phyloP scores from a whole-genome alignment of 202 grass and related monocot genomes.

The Carex arenaria region DNA sequence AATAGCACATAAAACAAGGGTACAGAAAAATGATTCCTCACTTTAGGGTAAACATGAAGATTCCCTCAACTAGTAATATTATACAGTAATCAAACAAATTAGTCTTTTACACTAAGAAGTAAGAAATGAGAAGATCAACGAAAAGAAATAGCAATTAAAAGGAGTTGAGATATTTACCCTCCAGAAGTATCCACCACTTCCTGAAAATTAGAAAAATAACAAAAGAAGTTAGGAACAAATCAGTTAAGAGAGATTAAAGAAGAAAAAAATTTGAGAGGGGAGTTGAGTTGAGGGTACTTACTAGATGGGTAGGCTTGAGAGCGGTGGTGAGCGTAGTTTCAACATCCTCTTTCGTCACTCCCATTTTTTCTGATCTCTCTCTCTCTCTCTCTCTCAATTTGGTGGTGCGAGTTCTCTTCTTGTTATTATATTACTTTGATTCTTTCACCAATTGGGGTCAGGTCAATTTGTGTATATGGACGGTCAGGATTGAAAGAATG shows the following conservation, averaged over 20 bases:
- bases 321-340: slow-evolving; percentile 65
- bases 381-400: neutral
- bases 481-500: neutral
- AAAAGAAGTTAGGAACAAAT: neutral
- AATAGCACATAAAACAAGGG: neutral
- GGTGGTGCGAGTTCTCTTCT: neutral
- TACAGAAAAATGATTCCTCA: neutral
- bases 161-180: slow-evolving; percentile 38
- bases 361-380: slow-evolving; percentile 35
- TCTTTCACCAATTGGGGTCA: neutral
- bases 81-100: slow-evolving; percentile 17
- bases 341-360: slow-evolving; percentile 80
- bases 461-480: neutral
- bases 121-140: neutral
- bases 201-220: slow-evolving; percentile 32
- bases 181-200: slow-evolving; percentile 86
- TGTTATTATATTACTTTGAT: neutral
- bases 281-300: slow-evolving; percentile 21
- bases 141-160: neutral
- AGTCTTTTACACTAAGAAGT: neutral
- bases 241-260: slow-evolving; percentile 12
- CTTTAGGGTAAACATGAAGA: neutral
- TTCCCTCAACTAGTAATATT: neutral
- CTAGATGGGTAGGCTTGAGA: slow-evolving; percentile 70
- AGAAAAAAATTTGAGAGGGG: neutral